Conservation (phyloP, 176 grass and related monocot genomes). For the Triticum turgidum region DNA sequence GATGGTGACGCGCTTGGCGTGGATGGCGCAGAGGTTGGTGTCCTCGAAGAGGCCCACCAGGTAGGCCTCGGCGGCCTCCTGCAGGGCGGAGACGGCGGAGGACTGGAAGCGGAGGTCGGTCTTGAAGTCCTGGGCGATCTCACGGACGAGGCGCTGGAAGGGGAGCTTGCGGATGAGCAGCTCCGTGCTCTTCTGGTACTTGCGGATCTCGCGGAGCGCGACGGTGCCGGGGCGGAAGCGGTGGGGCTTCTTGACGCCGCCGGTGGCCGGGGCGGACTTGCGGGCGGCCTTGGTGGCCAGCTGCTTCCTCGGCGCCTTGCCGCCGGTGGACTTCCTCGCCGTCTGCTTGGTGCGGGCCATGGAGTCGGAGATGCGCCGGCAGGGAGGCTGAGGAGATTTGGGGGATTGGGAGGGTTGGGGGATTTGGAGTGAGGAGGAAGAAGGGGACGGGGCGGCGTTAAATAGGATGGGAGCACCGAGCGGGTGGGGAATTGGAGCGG, state of each 20-base stretch:
- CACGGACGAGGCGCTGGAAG: conserved; percentile 54
- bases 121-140: conserved; percentile 77
- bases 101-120: conserved; percentile 65
- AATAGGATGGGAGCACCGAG: neutral
- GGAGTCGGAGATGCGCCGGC: too few species aligned
- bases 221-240: conserved; percentile 72
- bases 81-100: conserved; percentile 54
- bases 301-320: too few species aligned
- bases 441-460: neutral
- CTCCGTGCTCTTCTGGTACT: conserved; percentile 83
- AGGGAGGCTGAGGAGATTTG: too few species aligned
- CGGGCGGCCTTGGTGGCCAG: conserved; percentile 40
- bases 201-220: conserved; percentile 65
- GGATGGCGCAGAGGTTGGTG: conserved; percentile 76
- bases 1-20: conserved; percentile 75
- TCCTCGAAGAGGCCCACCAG: conserved; percentile 73
- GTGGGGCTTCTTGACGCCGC: conserved; percentile 75
- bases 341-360: too few species aligned
- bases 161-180: conserved; percentile 75
- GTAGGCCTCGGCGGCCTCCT: conserved; percentile 68
- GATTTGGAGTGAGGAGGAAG: neutral
- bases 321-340: too few species aligned
- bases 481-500: neutral
- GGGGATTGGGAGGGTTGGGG: neutral
- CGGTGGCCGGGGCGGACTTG: conserved; percentile 63